phyloP scores from a whole-genome alignment of 2,329 filamentous ascomycete species.

The Cercospora sp. region DNA sequence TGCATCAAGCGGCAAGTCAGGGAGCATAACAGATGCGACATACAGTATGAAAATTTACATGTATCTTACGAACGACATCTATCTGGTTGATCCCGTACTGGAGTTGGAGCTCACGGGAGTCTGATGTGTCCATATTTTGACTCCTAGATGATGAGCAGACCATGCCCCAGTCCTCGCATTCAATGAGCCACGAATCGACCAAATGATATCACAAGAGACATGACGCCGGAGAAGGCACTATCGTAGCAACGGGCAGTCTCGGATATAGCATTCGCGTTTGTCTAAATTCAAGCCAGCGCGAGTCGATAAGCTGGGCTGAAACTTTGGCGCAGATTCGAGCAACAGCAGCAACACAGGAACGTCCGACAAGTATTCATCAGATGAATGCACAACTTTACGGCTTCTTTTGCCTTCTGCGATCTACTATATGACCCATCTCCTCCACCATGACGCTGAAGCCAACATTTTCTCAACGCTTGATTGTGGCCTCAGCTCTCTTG shows the following conservation, averaged over 20 bases:
- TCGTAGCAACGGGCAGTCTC: neutral
- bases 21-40: too few relatives aligned
- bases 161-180: too few relatives aligned
- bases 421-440: constrained; percentile 17
- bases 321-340: neutral
- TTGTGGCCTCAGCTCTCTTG: too few relatives aligned
- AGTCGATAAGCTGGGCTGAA: neutral
- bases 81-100: too few relatives aligned
- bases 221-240: neutral
- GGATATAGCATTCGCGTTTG: neutral
- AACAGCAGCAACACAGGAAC: neutral
- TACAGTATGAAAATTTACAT: too few relatives aligned
- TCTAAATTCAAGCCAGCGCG: neutral
- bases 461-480: neutral
- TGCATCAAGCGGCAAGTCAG: too few relatives aligned
- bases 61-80: too few relatives aligned
- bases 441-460: constrained; percentile 9
- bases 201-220: neutral
- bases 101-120: too few relatives aligned
- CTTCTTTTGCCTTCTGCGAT: neutral
- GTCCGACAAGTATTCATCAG: neutral
- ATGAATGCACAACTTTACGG: neutral
- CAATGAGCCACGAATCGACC: too few relatives aligned
- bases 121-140: too few relatives aligned
- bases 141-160: too few relatives aligned